A percentile compares a stretch with the other conserved stretches of the same genome.
These are phyloP conservation scores for Xylaria curta DNA, from an alignment of 495 filamentous ascomycete species.

Conservation along the genomic window DNA sequence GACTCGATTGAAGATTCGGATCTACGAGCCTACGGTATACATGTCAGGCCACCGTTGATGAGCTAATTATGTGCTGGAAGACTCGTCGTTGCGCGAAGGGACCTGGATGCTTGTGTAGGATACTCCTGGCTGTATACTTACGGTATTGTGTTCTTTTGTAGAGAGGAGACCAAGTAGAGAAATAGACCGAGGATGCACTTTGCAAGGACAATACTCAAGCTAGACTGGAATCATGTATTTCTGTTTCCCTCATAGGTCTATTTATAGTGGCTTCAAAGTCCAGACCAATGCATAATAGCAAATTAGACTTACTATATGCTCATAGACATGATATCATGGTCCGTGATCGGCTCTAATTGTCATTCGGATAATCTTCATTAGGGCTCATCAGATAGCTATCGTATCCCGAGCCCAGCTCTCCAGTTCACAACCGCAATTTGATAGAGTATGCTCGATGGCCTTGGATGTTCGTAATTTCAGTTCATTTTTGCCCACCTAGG, in stretches of 20 bases:
- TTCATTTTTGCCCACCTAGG: conserved; percentile 42
- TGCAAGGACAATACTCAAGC: too few species aligned
- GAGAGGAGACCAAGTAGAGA: neutral
- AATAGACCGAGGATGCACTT: neutral
- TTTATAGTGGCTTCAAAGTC: neutral
- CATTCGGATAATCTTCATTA: conserved; percentile 12
- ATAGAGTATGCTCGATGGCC: conserved; percentile 10
- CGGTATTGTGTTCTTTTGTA: neutral
- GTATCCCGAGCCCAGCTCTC: conserved; percentile 10
- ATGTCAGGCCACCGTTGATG: neutral
- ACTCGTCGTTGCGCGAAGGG: neutral
- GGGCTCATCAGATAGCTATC: conserved; percentile 12
- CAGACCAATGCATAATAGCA: neutral
- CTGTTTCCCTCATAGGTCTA: neutral
- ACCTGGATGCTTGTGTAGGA: neutral
- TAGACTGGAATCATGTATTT: neutral
- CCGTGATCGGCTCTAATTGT: neutral
- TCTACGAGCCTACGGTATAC: conserved; percentile 1
- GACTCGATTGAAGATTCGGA: conserved; percentile 40
- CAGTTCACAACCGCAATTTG: conserved; percentile 22
- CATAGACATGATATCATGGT: neutral
- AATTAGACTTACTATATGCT: neutral
- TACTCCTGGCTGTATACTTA: neutral
- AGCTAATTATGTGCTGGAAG: neutral
- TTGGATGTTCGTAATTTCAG: conserved; percentile 40